phyloP scores from a whole-genome alignment of 768 basidiomycete species.

The Coprinellus aureogranulatus region DNA sequence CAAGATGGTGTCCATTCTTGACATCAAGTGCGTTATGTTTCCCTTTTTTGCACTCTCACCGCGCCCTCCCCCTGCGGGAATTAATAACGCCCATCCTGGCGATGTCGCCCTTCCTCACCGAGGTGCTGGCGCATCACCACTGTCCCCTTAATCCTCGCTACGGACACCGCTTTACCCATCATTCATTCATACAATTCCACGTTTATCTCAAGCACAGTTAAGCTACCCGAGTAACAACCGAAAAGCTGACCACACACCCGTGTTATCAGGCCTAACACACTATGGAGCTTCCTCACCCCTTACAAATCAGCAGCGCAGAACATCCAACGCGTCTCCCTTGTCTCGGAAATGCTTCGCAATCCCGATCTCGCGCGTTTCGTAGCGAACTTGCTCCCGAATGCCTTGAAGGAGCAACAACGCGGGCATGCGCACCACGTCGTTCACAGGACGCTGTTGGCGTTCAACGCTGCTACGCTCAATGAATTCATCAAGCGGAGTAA shows the following conservation, averaged over 20 bases:
- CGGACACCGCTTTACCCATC: not conserved
- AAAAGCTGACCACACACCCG: not conserved
- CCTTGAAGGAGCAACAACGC: slow-evolving; percentile 43
- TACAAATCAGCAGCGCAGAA: slow-evolving; percentile 77
- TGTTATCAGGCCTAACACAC: slow-evolving; percentile 51
- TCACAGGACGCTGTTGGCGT: slow-evolving; percentile 77
- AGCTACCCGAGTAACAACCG: no score
- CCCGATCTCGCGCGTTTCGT: slow-evolving; percentile 73
- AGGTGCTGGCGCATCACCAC: no score
- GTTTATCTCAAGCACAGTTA: not conserved
- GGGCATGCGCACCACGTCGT: no score
- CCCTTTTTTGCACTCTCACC: not conserved
- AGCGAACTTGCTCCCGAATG: slow-evolving; percentile 57
- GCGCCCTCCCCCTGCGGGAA: not conserved
- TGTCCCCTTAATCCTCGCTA: not conserved
- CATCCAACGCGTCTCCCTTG: slow-evolving; percentile 68
- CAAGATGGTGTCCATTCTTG: slow-evolving; percentile 86
- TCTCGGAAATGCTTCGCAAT: slow-evolving; percentile 74
- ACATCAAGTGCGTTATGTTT: slow-evolving; percentile 55
- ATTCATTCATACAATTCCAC: no score
- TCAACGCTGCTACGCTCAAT: slow-evolving; percentile 76
- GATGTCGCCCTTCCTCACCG: not conserved
- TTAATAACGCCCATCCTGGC: not conserved
- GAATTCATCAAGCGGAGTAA: slow-evolving; percentile 70
- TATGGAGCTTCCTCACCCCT: slow-evolving; percentile 67